Conservation (phyloP, 2,329 filamentous ascomycete genomes). For the Hawksworthiomyces lignivorus region DNA sequence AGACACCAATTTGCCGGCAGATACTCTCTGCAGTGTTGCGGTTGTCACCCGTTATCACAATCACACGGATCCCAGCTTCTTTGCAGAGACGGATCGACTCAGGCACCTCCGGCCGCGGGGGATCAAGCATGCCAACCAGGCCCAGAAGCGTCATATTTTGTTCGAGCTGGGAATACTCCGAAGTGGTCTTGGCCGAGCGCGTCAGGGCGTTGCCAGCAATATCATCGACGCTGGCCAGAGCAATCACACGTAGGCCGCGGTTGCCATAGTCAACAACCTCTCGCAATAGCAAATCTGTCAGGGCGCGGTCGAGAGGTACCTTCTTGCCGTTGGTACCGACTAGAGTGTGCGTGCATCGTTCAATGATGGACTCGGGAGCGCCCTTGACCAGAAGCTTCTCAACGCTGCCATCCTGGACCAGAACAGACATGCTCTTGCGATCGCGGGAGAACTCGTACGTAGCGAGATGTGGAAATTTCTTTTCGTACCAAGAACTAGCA, state of each 20-base stretch:
- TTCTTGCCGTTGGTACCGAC: constrained; percentile 72
- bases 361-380: constrained; percentile 87
- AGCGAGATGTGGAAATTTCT: constrained; percentile 63
- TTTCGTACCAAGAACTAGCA: constrained; percentile 79
- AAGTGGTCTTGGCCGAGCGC: constrained; percentile 67
- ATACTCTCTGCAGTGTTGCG: constrained; percentile 96
- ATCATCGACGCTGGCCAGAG: constrained; percentile 76
- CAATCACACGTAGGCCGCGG: constrained; percentile 87
- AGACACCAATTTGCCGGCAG: constrained; percentile 94
- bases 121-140: constrained; percentile 93
- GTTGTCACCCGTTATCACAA: constrained; percentile 98
- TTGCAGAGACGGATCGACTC: constrained; percentile 81
- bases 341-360: constrained; percentile 78
- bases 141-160: constrained; percentile 92
- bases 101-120: constrained; percentile 85
- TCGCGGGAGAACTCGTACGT: constrained; percentile 97
- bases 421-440: constrained; percentile 97
- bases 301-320: constrained; percentile 61
- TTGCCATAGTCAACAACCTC: constrained; percentile 89
- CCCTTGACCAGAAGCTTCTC: constrained; percentile 92
- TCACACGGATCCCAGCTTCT: constrained; percentile 88
- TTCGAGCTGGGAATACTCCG: constrained; percentile 80
- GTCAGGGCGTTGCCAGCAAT: constrained; percentile 63
- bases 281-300: constrained; percentile 62
- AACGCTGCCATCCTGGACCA: constrained; percentile 59